Evolutionary conservation across 257 asterid genomes (phyloP), one percentile per base, ranked within the genome.

Genomic region (Nemophila menziesii): DNA sequence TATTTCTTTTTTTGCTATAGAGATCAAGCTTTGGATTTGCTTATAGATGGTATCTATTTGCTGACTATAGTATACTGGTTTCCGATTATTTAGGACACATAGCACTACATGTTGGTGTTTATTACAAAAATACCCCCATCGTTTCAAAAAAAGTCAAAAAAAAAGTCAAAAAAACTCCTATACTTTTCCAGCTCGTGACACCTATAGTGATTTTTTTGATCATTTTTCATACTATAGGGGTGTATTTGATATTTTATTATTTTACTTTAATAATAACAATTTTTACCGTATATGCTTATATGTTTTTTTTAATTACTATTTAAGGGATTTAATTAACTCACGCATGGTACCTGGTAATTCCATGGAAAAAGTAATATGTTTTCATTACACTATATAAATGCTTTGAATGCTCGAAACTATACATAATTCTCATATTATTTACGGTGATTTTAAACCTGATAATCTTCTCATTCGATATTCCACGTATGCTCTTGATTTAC

Each of bases 361-460:
- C 54, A 90, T 90, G 98, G 98, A 90, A 39, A 96, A 90, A 69
- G 79, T 70, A 8, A 55, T 90, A 16, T 81, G 93, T 54, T 72
- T 84, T 39, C 81, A 81, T 63, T 90, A 90, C 82, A 90, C 98
- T 55, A 76, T 81, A 44, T 93, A 90, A 75, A 69, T 85, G 98
- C 94, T 90, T 40, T 75, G 54, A 60, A 81, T 79, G 51, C 72
- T 90, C 56, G 96, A 90, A 68, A 77, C 74, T 36, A 60, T 81
- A 54, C 85, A 79, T 57, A 71, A 48, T 69, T 77, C 84, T 58
- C 63, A 57, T 33, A 70, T 90, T 43, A 77, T 90, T 60, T 96
- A 90, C 48, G 98, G 96, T 5, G 98, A 90, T 63, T 85, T 90
- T 62, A 85, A 90, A 54, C 98, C 98, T 37, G 98, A 90, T 69